Conservation (phyloP, 2,329 filamentous ascomycete genomes). For the Trichophyton equinum region DNA sequence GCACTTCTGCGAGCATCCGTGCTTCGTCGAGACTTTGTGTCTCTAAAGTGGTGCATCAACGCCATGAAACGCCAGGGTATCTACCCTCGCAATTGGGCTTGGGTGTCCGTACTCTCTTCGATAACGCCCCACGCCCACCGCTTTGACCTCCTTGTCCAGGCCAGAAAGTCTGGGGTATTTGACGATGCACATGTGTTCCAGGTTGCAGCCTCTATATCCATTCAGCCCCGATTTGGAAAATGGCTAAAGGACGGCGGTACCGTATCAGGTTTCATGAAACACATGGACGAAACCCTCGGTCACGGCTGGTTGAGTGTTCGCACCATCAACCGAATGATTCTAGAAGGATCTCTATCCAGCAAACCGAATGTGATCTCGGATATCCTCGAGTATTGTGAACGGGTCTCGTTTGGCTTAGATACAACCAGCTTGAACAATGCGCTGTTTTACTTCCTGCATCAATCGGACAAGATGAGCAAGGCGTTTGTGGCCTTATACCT, state of each 20-base stretch:
- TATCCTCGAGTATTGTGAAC: conserved; percentile 23
- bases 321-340: conserved; percentile 29
- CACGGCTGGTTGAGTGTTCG: conserved; percentile 27
- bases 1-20: conserved; percentile 31
- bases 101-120: conserved; percentile 29
- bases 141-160: conserved; percentile 2
- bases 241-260: conserved; percentile 24
- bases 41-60: conserved; percentile 28
- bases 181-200: not conserved
- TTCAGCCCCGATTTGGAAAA: conserved; percentile 22
- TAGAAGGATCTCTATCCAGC: conserved; percentile 18
- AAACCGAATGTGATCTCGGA: conserved; percentile 19
- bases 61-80: conserved; percentile 29
- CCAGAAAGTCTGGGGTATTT: not conserved
- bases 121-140: conserved; percentile 1
- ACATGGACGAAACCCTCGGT: conserved; percentile 24
- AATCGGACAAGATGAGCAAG: conserved; percentile 12
- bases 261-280: conserved; percentile 27
- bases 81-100: conserved; percentile 31
- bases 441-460: conserved; percentile 17
- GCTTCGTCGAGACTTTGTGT: conserved; percentile 25
- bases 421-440: conserved; percentile 21
- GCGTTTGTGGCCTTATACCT: conserved; percentile 12
- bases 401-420: conserved; percentile 20
- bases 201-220: conserved; percentile 15